A percentile compares a stretch with the other conserved stretches of the same genome.
Conservation (phyloP, 1,139 yeast species). For the Suhomyces terraborum region DNA sequence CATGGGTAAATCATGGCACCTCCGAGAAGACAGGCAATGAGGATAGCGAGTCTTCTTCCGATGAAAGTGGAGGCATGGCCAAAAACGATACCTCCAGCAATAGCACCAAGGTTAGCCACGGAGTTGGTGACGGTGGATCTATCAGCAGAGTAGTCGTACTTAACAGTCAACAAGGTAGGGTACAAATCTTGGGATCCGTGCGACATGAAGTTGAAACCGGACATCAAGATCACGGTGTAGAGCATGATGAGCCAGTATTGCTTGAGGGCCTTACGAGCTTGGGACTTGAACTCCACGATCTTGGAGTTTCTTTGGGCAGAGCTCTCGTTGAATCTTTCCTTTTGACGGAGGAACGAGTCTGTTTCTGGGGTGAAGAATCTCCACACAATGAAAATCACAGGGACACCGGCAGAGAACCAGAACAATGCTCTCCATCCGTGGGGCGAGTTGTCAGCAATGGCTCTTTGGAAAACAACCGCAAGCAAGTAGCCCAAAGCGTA, state of each 20-base stretch:
- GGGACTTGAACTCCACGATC: conserved; percentile 20
- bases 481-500: conserved; percentile 47
- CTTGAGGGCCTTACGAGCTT: conserved; percentile 32
- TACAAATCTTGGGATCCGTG: conserved; percentile 77
- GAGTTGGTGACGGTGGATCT: conserved; percentile 66
- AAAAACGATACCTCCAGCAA: conserved; percentile 61
- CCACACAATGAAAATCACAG: conserved; percentile 40
- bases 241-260: conserved; percentile 43
- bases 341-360: conserved; percentile 33
- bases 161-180: conserved; percentile 62
- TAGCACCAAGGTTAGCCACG: conserved; percentile 72
- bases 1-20: conserved; percentile 71
- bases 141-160: conserved; percentile 51
- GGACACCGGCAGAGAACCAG: conserved; percentile 48
- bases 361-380: conserved; percentile 42
- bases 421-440: conserved; percentile 44
- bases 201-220: conserved; percentile 57
- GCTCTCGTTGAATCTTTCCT: conserved; percentile 23
- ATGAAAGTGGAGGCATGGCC: conserved; percentile 62
- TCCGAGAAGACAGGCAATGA: conserved; percentile 62
- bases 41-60: conserved; percentile 58
- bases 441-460: conserved; percentile 36
- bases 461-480: conserved; percentile 46
- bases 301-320: conserved; percentile 21
- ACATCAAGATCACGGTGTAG: conserved; percentile 41